Conservation (phyloP, 768 basidiomycete genomes). For the Mycena galopus region DNA sequence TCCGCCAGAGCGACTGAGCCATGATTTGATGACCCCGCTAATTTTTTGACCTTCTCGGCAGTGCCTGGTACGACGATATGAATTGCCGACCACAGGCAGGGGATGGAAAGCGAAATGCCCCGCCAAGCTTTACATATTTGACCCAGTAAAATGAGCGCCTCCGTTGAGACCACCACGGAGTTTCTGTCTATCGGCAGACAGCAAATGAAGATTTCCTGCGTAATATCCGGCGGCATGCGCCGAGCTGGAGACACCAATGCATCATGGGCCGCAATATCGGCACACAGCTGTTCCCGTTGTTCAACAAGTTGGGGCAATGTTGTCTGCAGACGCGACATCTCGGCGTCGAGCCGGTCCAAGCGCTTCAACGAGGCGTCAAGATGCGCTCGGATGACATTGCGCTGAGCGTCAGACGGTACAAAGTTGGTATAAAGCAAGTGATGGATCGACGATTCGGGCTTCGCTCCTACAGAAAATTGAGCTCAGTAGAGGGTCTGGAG, state of each 20-base stretch:
- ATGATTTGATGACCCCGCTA: background rate
- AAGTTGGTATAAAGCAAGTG: conserved; percentile 1
- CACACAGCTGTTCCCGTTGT: background rate
- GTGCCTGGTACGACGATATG: conserved; percentile 1
- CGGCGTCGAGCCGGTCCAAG: background rate
- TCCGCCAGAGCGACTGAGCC: conserved; percentile 4
- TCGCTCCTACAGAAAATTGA: background rate
- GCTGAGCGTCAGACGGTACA: background rate
- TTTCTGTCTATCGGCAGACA: background rate
- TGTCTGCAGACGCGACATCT: background rate
- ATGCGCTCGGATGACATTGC: background rate
- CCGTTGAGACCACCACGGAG: background rate
- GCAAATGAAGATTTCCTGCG: conserved; percentile 1
- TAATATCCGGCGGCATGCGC: background rate
- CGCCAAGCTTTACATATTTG: background rate
- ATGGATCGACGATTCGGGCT: background rate
- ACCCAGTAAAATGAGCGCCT: background rate
- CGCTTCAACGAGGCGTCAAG: background rate
- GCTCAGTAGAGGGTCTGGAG: background rate
- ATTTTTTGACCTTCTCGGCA: background rate
- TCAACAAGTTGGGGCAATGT: background rate
- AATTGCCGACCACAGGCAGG: background rate
- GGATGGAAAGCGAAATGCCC: background rate
- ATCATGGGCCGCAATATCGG: background rate
- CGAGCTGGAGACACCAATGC: background rate